These are phyloP conservation scores for Aspergillus olivimuriae DNA, from an alignment of 495 filamentous ascomycete species.

Conservation along the genomic window DNA sequence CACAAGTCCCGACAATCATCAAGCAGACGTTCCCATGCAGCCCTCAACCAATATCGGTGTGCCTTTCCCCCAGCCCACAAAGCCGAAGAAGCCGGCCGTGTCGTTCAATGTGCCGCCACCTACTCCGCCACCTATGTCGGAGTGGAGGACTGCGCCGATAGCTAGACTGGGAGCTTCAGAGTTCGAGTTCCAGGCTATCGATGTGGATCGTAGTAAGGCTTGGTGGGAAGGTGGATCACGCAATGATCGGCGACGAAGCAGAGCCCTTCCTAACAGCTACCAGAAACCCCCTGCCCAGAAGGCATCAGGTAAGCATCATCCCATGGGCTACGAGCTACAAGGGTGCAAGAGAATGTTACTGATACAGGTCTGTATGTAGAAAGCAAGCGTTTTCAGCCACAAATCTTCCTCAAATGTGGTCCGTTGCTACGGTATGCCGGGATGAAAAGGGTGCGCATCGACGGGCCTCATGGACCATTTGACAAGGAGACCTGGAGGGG, in stretches of 20 bases:
- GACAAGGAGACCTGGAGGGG: conserved; percentile 85
- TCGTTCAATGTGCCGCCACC: conserved; percentile 45
- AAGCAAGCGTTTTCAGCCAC: conserved; percentile 71
- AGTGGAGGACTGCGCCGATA: conserved; percentile 37
- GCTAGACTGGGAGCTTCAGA: conserved; percentile 30
- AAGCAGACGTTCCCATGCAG: not conserved
- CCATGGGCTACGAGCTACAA: not conserved
- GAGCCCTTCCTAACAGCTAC: conserved; percentile 34
- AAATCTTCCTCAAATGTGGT: conserved; percentile 80
- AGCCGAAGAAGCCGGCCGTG: conserved; percentile 35
- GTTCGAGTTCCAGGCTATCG: conserved; percentile 38
- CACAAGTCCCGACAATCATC: too few relatives aligned
- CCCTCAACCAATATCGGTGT: not conserved
- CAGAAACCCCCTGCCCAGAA: conserved; percentile 34
- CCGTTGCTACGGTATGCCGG: conserved; percentile 86
- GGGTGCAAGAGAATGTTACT: not conserved
- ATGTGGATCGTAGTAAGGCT: conserved; percentile 36
- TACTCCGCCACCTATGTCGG: conserved; percentile 38
- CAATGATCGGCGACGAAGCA: conserved; percentile 34
- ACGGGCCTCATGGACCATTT: conserved; percentile 29
- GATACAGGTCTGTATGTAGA: too few relatives aligned
- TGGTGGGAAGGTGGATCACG: conserved; percentile 40
- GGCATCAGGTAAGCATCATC: conserved; percentile 23
- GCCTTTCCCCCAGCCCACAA: conserved; percentile 21
- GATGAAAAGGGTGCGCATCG: conserved; percentile 41